Percentiles rank a stretch among this genome's conserved stretches.
Evolutionary conservation across 208 protist genomes (phyloP).

Genomic region (Leishmania arabica): DNA sequence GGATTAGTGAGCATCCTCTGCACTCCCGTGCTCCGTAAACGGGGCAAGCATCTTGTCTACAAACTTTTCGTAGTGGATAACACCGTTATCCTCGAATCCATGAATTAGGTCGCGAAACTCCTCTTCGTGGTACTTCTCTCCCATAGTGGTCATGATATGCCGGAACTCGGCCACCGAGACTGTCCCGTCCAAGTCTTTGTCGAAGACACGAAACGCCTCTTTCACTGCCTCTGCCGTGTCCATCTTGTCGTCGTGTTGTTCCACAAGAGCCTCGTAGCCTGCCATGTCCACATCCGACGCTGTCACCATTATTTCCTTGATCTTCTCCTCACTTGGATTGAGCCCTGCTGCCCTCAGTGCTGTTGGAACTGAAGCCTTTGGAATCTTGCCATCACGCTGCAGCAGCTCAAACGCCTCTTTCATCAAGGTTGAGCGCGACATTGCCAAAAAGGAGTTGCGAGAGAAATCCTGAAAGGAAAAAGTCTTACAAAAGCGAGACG

Average conservation of each 20-base stretch:
- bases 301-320: constrained; percentile 86
- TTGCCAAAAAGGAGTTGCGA: constrained; percentile 17
- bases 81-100: constrained; percentile 89
- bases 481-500: not conserved
- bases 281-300: constrained; percentile 83
- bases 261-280: constrained; percentile 81
- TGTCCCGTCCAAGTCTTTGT: constrained; percentile 95
- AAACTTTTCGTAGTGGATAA: constrained; percentile 92
- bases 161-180: constrained; percentile 96
- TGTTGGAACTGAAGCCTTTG: constrained; percentile 83
- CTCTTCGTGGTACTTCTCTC: constrained; percentile 96
- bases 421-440: constrained; percentile 76
- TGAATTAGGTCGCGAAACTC: constrained; percentile 94
- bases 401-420: constrained; percentile 91
- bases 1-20: constrained; percentile 33
- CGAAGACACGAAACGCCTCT: constrained; percentile 97
- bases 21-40: constrained; percentile 85
- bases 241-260: constrained; percentile 85
- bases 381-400: constrained; percentile 90
- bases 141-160: constrained; percentile 97
- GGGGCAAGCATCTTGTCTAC: constrained; percentile 90
- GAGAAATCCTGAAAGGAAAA: not conserved
- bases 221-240: constrained; percentile 95
- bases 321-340: constrained; percentile 92
- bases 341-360: constrained; percentile 87